Evolutionary conservation across 129 eudicot species (phyloP), one percentile per base, ranked within the genome.

Genomic region (Heracleum sosnowskyi): DNA sequence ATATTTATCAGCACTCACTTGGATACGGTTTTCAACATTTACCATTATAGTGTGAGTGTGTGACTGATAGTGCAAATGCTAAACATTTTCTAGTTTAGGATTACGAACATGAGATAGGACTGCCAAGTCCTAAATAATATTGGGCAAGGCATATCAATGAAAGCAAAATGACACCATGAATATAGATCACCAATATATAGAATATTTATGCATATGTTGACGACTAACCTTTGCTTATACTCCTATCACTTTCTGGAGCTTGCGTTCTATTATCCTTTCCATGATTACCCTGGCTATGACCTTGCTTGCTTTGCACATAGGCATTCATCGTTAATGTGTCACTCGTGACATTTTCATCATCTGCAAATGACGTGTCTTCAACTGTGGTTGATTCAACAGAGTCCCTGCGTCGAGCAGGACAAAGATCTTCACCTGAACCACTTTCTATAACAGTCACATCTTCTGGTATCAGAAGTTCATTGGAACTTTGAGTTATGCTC

Each of bases 401-500:
- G 68, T 69, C 68, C 36, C 64, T 76, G 47, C 40, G 69, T 57
- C 80, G 72, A 63, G 64, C 45, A 73, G 45, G 78, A 77, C 57
- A 34, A 36, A 72, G 71, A 87, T 69, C 80, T 63, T 46, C 75
- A 57, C 79, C 78, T 49, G 77, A 55, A 77, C 72, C 66, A 76
- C 31, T 70, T 49, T 31, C 44, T 2, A 73, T 80, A 34, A 64
- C 73, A 26, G 71, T 81, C 46, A 46, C 82, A 64, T 69, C 71
- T 74, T 80, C 83, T 60, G 79, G 55, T 7, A 73, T n/a, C n/a
- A n/a, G n/a, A n/a, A n/a, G n/a, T n/a, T n/a, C n/a, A n/a, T n/a
- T n/a, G n/a, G n/a, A n/a, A n/a, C n/a, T n/a, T n/a, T n/a, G n/a
- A n/a, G n/a, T n/a, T n/a, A n/a, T n/a, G n/a, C n/a, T 41, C 26